phyloP scores from a whole-genome alignment of 345 rosid species.

The Acer saccharum region DNA sequence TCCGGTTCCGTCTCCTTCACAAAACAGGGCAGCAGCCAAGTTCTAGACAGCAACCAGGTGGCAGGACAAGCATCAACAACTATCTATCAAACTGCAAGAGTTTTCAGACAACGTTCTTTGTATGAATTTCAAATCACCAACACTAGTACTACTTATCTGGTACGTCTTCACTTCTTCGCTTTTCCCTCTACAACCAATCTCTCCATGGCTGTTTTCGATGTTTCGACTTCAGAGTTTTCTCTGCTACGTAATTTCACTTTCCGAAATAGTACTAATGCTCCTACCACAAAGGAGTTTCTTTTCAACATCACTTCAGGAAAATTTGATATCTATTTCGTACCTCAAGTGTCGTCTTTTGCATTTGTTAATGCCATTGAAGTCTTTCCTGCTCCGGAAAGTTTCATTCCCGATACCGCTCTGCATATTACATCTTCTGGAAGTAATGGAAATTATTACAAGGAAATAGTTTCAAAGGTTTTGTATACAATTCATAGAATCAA shows the following conservation, averaged over 20 bases:
- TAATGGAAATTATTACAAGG: background rate
- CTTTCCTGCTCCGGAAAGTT: conserved; percentile 38
- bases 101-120: conserved; percentile 32
- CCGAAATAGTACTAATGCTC: conserved; percentile 12
- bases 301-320: conserved; percentile 22
- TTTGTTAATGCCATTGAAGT: conserved; percentile 70
- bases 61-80: background rate
- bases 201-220: conserved; percentile 37
- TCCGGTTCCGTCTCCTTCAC: conserved; percentile 28
- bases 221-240: conserved; percentile 35
- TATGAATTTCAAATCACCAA: conserved; percentile 35
- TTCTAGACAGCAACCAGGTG: background rate
- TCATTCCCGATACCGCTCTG: conserved; percentile 16
- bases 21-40: conserved; percentile 15
- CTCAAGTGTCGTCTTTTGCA: conserved; percentile 45
- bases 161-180: conserved; percentile 50
- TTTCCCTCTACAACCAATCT: conserved; percentile 27
- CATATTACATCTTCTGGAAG: conserved; percentile 5
- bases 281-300: conserved; percentile 46
- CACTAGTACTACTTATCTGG: conserved; percentile 35
- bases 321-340: conserved; percentile 40
- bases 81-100: conserved; percentile 53
- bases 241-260: conserved; percentile 33
- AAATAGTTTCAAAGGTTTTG: conserved; percentile 29
- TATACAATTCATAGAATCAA: conserved; percentile 40